Conservation (phyloP, 148 eudicot species). For the Cornus controversa region DNA sequence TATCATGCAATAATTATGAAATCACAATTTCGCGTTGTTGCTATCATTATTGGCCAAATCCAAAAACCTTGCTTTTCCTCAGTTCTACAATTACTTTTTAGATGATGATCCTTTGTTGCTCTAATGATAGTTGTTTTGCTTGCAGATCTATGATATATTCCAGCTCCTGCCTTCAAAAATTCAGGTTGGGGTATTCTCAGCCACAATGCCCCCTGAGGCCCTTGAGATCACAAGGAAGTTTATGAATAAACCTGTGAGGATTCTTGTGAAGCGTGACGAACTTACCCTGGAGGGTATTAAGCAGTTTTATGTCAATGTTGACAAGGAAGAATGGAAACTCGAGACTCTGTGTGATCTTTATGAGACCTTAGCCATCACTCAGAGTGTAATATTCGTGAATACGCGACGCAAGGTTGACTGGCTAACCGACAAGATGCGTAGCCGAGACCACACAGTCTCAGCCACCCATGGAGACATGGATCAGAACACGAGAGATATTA, state of each 20-base stretch:
- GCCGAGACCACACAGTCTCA: conserved; percentile 36
- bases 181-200: conserved; percentile 48
- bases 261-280: conserved; percentile 50
- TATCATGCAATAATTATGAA: background rate
- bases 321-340: conserved; percentile 47
- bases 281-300: conserved; percentile 50
- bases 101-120: background rate
- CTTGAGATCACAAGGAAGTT: conserved; percentile 52
- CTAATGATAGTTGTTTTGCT: background rate
- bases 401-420: conserved; percentile 41
- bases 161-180: conserved; percentile 47
- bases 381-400: conserved; percentile 38
- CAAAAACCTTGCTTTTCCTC: background rate
- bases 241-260: conserved; percentile 52
- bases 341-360: conserved; percentile 46
- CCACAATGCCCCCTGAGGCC: conserved; percentile 53
- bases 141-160: conserved; percentile 50
- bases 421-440: conserved; percentile 34
- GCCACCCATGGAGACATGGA: conserved; percentile 37
- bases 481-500: conserved; percentile 31
- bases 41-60: background rate
- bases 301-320: conserved; percentile 44
- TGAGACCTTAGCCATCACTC: conserved; percentile 40
- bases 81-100: background rate
- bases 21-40: background rate